Conservation (phyloP, 2,329 filamentous ascomycete genomes). For the Pseudocercospora fijiensis region DNA sequence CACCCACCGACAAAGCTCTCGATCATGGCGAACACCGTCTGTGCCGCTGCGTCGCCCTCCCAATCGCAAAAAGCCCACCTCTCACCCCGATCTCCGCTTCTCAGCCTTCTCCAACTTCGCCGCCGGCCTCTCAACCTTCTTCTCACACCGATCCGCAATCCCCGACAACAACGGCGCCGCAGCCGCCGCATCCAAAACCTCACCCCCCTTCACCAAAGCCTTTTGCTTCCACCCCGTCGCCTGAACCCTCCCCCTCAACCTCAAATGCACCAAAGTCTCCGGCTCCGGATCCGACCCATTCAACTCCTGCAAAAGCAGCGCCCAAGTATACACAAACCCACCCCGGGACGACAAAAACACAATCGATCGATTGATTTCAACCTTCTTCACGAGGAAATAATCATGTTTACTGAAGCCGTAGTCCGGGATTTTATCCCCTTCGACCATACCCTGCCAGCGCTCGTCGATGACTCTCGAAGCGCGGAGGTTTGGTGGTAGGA, state of each 20-base stretch:
- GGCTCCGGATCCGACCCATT: slow-evolving; percentile 9
- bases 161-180: slow-evolving; percentile 26
- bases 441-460: slow-evolving; percentile 21
- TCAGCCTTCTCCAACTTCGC: slow-evolving; percentile 8
- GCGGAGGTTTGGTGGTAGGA: slow-evolving; percentile 20
- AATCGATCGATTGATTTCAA: slow-evolving; percentile 13
- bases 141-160: slow-evolving; percentile 23
- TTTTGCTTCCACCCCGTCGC: slow-evolving; percentile 22
- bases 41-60: not conserved
- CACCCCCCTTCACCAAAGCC: slow-evolving; percentile 21
- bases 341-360: slow-evolving; percentile 22
- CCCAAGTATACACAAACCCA: slow-evolving; percentile 24
- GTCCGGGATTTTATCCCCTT: slow-evolving; percentile 25
- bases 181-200: slow-evolving; percentile 21
- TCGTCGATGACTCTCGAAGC: slow-evolving; percentile 21
- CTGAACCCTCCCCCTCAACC: slow-evolving; percentile 26
- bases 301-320: slow-evolving; percentile 24
- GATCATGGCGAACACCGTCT: not conserved
- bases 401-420: slow-evolving; percentile 26
- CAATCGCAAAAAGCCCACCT: not conserved
- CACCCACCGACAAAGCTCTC: slow-evolving; percentile 1
- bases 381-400: slow-evolving; percentile 24
- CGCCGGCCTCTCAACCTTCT: slow-evolving; percentile 12
- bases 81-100: not conserved
- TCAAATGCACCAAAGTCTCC: slow-evolving; percentile 24